Evolutionary conservation across 257 asterid species (phyloP).

Genomic region (Solanum sejunctum): DNA sequence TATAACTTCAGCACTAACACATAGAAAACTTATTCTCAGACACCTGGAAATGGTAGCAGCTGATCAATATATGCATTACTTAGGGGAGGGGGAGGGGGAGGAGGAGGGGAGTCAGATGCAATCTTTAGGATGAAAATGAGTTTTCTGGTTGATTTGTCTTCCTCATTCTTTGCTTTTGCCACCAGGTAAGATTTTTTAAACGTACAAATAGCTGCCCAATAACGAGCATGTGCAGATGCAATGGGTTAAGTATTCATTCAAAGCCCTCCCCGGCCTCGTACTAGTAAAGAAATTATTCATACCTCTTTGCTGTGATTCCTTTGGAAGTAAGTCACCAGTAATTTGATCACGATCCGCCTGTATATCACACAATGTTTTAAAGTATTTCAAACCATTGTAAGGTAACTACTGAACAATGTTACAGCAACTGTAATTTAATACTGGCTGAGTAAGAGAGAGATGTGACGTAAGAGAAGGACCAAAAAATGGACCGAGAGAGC

Average conservation of each 20-base stretch:
- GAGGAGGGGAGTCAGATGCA: background rate
- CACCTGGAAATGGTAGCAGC: background rate
- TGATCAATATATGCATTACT: background rate
- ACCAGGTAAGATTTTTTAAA: background rate
- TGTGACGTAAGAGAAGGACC: background rate
- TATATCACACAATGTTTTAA: conserved; percentile 1
- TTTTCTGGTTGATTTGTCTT: background rate
- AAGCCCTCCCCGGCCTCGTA: background rate
- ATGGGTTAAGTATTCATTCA: background rate
- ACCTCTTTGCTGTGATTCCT: conserved; percentile 99
- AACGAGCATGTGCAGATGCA: background rate
- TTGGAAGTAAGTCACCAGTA: conserved; percentile 92
- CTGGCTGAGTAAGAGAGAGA: background rate
- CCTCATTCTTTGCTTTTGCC: background rate
- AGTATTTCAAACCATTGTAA: background rate
- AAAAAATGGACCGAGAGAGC: background rate
- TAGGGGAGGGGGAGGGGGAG: no score
- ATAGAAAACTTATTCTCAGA: background rate
- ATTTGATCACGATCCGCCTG: conserved; percentile 97
- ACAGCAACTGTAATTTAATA: background rate
- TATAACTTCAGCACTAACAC: background rate
- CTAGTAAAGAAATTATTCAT: background rate
- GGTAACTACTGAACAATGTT: background rate
- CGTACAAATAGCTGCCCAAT: background rate
- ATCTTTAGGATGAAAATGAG: background rate